Percentiles rank a stretch among this genome's conserved stretches.
These are phyloP conservation scores for Mycena maculata DNA, from an alignment of 768 basidiomycete species.

Conservation along the genomic window DNA sequence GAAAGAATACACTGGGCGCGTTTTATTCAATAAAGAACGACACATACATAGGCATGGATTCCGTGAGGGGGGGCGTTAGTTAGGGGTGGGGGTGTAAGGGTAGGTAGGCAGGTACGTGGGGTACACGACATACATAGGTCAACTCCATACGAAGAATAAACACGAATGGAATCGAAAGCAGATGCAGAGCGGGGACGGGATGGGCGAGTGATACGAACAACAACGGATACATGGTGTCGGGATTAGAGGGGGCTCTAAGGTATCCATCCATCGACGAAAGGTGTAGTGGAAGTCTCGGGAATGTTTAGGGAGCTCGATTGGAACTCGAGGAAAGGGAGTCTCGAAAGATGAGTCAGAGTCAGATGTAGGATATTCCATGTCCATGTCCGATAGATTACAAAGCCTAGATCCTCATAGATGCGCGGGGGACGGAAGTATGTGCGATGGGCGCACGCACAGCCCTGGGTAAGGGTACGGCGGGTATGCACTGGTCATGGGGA, in stretches of 20 bases:
- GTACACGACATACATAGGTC: background rate
- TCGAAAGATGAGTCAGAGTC: background rate
- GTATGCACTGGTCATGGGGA: constrained; percentile 5
- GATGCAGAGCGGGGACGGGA: background rate
- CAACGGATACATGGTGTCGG: too few relatives aligned
- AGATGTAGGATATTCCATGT: constrained; percentile 10
- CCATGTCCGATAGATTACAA: constrained; percentile 24
- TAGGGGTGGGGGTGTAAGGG: background rate
- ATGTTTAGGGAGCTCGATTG: too few relatives aligned
- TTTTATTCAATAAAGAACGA: background rate
- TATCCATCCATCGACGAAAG: too few relatives aligned
- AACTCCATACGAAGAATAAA: constrained; percentile 6
- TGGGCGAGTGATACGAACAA: background rate
- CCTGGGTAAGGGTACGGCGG: constrained; percentile 9
- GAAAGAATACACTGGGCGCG: background rate
- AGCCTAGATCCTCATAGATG: constrained; percentile 11
- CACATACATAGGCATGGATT: too few relatives aligned
- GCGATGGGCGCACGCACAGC: constrained; percentile 16
- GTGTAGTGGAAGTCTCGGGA: too few relatives aligned
- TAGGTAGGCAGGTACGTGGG: too few relatives aligned
- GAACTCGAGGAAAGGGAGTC: too few relatives aligned
- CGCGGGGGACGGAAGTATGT: background rate
- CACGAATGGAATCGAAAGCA: constrained; percentile 13
- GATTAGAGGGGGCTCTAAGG: too few relatives aligned
- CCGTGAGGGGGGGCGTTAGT: too few relatives aligned